Base-by-base conservation (phyloP, 805 yeast genomes). In the Saccharomycopsis sp. region DNA sequence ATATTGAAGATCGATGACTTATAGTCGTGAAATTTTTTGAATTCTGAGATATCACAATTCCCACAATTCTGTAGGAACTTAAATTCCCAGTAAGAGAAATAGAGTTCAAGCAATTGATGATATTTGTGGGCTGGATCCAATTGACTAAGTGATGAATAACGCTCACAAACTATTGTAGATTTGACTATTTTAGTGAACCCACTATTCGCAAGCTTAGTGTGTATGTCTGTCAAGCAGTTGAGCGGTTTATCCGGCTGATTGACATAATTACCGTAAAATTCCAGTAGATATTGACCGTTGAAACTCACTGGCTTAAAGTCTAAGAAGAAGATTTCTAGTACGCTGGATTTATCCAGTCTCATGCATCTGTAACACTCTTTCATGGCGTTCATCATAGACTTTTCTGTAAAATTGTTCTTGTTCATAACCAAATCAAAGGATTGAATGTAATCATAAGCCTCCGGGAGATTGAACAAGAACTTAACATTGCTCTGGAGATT, bases 351-450 rank as follows among this genome's bases (percentile, higher is more conserved):
- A 44, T 44, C 49, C 19, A n/a, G 19, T 17, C 49, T 44, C 22
- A 44, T 17, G 20, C 49, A 44, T 44, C 22, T 44, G 22, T 44
- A 44, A 19, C 49, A 44, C 22, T 44, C 49, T 17, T 44, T 44
- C 8, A 44, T 44, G 8, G 49, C 49, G 12, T 44, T 44, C 8
- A 12, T 44, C 19, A 44, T 44, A 19, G 49, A 44, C 19, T 17
- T 8, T 17, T 44, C 49, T 17, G 19, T 44, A 17, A 44, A 44
- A 17, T 44, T 44, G 49, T 44, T 44, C 49, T 44, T 44, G 49
- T 44, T 44, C 22, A 17, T 44, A n/a, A 44, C 49, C 49, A 44
- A 44, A 44, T 44, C 49, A 17, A 44, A 44, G 22, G 49, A 44
- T 17, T 44, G 49, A 44, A 44, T 44, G 22, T 17, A 44, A 12